phyloP scores from a whole-genome alignment of 73 alveolate genomes.

The Durusdinium trenchii region DNA sequence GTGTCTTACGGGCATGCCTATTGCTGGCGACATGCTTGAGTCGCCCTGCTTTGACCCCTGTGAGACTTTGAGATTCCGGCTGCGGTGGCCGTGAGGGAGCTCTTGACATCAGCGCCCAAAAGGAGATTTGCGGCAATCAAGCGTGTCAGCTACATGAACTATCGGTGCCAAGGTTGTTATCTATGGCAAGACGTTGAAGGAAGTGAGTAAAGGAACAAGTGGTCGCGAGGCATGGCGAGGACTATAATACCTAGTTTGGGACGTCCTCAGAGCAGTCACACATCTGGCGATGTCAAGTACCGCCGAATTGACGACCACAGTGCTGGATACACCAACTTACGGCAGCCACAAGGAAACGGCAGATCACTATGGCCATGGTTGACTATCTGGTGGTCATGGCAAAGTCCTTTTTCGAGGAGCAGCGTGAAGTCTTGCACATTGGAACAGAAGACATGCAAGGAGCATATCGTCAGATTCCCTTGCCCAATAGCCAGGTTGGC shows the following conservation, averaged over 20 bases:
- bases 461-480: not conserved
- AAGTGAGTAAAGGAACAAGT: not conserved
- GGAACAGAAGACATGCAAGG: conserved; percentile 3
- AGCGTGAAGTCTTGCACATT: not conserved
- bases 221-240: not conserved
- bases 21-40: not conserved
- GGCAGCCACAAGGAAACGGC: not conserved
- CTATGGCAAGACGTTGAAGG: not conserved
- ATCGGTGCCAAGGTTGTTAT: not conserved
- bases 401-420: not conserved
- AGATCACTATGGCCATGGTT: not conserved
- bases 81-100: not conserved
- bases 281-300: not conserved
- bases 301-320: not conserved
- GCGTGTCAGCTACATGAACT: not conserved
- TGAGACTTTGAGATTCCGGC: not conserved
- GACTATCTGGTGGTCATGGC: not conserved
- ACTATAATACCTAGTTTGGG: not conserved
- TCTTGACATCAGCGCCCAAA: not conserved
- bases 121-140: not conserved
- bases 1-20: not conserved
- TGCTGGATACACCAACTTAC: not conserved
- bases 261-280: not conserved
- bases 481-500: not conserved
- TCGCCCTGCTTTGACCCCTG: conserved; percentile 30